Evolutionary conservation across 2,329 filamentous ascomycete species (phyloP), one percentile per base, ranked within the genome.

Genomic region (Biscogniauxia marginata): DNA sequence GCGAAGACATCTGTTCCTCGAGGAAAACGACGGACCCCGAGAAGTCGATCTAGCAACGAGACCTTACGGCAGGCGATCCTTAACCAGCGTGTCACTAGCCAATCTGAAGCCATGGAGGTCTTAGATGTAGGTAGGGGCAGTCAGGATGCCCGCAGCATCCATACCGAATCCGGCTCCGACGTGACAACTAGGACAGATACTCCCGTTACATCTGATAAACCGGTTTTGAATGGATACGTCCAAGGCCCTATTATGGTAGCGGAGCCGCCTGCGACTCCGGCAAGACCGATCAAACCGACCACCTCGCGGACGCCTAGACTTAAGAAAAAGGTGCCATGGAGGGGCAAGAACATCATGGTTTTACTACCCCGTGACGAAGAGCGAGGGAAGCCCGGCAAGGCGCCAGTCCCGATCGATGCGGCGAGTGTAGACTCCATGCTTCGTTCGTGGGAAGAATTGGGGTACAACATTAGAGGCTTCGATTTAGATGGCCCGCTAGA

Each of bases 321-420:
- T 7, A 90, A 83, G 74, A 92, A 89, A 70, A 90, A 87, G 73
- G 78, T 93, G 2, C 80, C 82, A 47, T 92, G 89, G 88, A 88
- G 82, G 66, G 87, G 87, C 55, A 92, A 91, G 74, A 86, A 84
- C 57, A 90, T 91, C 52, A 73, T 90, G 65, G 85, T 93, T 46
- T 76, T 86, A 22, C 74, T 93, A 19, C 90, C 89, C 5, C 76
- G 82, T 47, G 85, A 90, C 59, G 86, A 89, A 52, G 80, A 84
- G 52, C 81, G 87, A 62, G 88, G 88, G 19, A 77, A 80, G 46
- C 76, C 77, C 1, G 83, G 82, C 44, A 77, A 79, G 39, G 74
- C 77, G 0, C 80, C 82, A 0, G 72, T 77, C 55, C 85, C 86
- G 3, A 74, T 89, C 48, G 77, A 74, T 3, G 71, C 79, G 34